These are phyloP conservation scores for Rhododendron mucronatum DNA, from an alignment of 148 eudicot genomes.

Conservation along the genomic window DNA sequence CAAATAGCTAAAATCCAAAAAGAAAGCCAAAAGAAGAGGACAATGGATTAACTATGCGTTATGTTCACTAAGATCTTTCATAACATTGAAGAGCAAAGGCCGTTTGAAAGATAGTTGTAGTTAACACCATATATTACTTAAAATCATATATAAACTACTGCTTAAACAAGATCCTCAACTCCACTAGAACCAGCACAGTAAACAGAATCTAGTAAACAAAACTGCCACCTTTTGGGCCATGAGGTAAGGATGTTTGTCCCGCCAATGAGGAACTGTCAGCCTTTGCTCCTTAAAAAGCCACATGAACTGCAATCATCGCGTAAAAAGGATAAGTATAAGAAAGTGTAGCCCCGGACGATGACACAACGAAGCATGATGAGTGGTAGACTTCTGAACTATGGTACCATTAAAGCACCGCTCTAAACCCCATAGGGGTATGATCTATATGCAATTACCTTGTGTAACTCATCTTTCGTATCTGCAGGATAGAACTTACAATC, in stretches of 20 bases:
- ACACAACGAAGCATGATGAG: background rate
- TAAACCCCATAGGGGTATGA: background rate
- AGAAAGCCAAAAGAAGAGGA: background rate
- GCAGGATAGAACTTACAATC: conserved; percentile 78
- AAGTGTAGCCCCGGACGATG: background rate
- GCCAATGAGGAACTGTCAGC: conserved; percentile 70
- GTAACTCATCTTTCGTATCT: conserved; percentile 82
- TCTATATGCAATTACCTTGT: conserved; percentile 47
- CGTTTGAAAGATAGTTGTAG: background rate
- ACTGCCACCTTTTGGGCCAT: conserved; percentile 70
- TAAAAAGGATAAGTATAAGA: background rate
- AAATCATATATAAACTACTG: background rate
- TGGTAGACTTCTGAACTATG: background rate
- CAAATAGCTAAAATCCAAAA: background rate
- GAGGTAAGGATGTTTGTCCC: conserved; percentile 74
- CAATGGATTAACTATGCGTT: background rate
- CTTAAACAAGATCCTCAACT: background rate
- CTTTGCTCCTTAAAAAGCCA: conserved; percentile 84
- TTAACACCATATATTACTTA: background rate
- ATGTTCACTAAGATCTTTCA: background rate
- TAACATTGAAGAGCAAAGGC: background rate
- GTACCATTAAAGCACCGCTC: background rate
- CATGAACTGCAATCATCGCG: conserved; percentile 59
- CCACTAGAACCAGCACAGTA: background rate
- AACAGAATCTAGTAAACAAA: background rate